Conservation (phyloP, 2,329 filamentous ascomycete species). For the Penicillium decumbens region DNA sequence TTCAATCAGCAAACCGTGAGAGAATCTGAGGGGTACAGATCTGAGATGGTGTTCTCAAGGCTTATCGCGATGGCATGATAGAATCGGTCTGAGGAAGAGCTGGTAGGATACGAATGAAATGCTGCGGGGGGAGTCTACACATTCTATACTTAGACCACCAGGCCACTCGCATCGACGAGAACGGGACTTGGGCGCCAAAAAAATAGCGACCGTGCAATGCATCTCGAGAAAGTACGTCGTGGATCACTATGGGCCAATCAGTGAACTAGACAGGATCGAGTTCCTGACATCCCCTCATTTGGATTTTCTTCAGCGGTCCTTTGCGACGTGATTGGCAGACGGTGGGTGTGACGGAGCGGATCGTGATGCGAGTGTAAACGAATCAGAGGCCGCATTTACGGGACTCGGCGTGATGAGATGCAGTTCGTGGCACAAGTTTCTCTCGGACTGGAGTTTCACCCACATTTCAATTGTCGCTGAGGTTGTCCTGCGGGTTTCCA, state of each 20-base stretch:
- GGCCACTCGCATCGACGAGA: neutral
- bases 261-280: neutral
- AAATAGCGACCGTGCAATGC: conserved; percentile 12
- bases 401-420: conserved; percentile 24
- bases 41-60: neutral
- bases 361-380: conserved; percentile 9
- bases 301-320: conserved; percentile 15
- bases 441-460: conserved; percentile 7
- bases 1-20: too few species aligned
- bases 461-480: conserved; percentile 10
- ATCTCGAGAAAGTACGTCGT: conserved; percentile 10
- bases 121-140: conserved; percentile 11
- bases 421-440: conserved; percentile 16
- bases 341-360: conserved; percentile 22
- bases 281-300: conserved; percentile 11
- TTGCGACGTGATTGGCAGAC: conserved; percentile 18
- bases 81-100: conserved; percentile 3
- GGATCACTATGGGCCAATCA: conserved; percentile 22
- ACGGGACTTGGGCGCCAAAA: conserved; percentile 18
- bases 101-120: conserved; percentile 3
- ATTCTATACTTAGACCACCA: conserved; percentile 19
- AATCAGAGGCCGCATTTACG: conserved; percentile 14
- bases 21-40: neutral
- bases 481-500: conserved; percentile 2
- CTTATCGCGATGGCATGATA: conserved; percentile 12